Evolutionary conservation across 225 moss, liverwort and hornwort species (phyloP).

Genomic region (Lunularia cruciata): DNA sequence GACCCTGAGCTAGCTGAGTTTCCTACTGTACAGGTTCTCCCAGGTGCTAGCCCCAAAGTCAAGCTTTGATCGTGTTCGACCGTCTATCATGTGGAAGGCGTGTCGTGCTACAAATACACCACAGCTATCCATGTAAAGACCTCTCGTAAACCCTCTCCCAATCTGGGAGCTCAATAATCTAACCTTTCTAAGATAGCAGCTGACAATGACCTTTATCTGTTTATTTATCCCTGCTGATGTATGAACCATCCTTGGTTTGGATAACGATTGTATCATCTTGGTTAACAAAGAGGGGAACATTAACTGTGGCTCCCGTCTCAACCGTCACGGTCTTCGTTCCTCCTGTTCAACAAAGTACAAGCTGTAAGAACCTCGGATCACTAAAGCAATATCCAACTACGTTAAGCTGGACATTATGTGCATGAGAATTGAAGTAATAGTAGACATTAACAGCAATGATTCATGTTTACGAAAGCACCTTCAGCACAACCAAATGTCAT

Average conservation of each 20-base stretch:
- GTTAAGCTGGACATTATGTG: no score
- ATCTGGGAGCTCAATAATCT: not conserved
- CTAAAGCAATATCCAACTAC: no score
- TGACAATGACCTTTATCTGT: not conserved
- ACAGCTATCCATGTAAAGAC: not conserved
- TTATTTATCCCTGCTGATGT: slow-evolving; percentile 63
- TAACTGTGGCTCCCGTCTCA: slow-evolving; percentile 80
- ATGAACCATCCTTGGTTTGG: slow-evolving; percentile 81
- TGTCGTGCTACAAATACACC: slow-evolving; percentile 2
- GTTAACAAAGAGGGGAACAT: slow-evolving; percentile 81
- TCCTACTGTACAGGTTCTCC: slow-evolving; percentile 7
- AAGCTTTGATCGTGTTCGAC: not conserved
- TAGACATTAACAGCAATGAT: no score
- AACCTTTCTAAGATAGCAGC: not conserved
- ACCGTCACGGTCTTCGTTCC: slow-evolving; percentile 79
- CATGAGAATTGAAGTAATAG: no score
- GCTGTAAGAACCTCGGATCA: no score
- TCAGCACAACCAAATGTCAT: no score
- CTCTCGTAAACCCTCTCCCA: not conserved
- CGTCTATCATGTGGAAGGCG: not conserved
- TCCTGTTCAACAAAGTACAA: slow-evolving; percentile 66
- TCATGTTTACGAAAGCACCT: no score
- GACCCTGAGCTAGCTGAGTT: not conserved
- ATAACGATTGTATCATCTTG: slow-evolving; percentile 73
- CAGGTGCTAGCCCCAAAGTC: slow-evolving; percentile 4